Conservation (phyloP, 805 yeast species). For the Zygotorulaspora chibaensis region DNA sequence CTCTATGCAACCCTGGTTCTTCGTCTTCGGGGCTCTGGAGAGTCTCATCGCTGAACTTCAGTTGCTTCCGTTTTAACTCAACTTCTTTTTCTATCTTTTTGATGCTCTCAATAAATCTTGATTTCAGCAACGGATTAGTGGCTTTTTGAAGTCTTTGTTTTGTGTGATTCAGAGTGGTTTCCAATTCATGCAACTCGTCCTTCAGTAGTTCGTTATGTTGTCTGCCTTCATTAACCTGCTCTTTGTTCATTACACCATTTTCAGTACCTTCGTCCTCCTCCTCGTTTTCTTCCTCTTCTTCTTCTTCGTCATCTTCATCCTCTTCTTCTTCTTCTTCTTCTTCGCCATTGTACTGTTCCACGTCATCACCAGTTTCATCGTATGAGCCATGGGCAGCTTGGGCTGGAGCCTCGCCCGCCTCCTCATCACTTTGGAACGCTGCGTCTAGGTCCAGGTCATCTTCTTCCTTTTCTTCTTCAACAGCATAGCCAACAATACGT, state of each 20-base stretch:
- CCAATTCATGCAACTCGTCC: constrained; percentile 83
- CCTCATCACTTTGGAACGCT: constrained; percentile 44
- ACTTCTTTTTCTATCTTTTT: constrained; percentile 73
- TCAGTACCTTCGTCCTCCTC: constrained; percentile 47
- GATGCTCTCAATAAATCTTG: constrained; percentile 79
- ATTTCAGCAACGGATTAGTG: constrained; percentile 77
- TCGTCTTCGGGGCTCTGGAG: constrained; percentile 1
- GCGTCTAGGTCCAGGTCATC: constrained; percentile 57
- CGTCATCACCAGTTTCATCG: constrained; percentile 37
- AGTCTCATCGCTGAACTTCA: constrained; percentile 40
- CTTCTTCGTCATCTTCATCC: constrained; percentile 43
- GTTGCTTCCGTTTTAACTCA: constrained; percentile 70
- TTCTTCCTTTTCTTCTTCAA: constrained; percentile 38
- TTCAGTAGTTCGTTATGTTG: constrained; percentile 69
- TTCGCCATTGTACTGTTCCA: constrained; percentile 33
- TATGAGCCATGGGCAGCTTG: constrained; percentile 19
- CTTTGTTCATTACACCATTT: constrained; percentile 48
- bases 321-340: constrained; percentile 35
- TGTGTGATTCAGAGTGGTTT: constrained; percentile 70
- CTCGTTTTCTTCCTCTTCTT: constrained; percentile 42
- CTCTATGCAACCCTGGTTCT: constrained; percentile 19
- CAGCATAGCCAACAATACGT: constrained; percentile 10
- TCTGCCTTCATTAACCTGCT: constrained; percentile 50
- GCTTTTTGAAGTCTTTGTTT: constrained; percentile 68
- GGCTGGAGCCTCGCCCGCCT: constrained; percentile 23